Conservation (phyloP, 2,329 filamentous ascomycete genomes). For the Claviceps fusiformis region DNA sequence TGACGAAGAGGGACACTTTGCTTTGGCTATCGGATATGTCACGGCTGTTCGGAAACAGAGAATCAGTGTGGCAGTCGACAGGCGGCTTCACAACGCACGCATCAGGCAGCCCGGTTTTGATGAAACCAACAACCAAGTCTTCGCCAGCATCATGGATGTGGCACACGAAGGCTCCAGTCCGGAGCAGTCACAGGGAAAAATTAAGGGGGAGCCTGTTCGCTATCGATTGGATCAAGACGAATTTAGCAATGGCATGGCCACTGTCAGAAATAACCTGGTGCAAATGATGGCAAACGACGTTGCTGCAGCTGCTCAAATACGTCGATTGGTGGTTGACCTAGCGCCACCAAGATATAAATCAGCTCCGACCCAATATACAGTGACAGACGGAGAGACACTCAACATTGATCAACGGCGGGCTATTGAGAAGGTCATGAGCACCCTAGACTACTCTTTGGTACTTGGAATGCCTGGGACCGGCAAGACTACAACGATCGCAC, state of each 20-base stretch:
- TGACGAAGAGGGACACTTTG: constrained; percentile 89
- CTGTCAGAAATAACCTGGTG: constrained; percentile 84
- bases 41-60: constrained; percentile 59
- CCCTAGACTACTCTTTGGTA: constrained; percentile 90
- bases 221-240: constrained; percentile 96
- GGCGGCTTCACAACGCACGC: constrained; percentile 75
- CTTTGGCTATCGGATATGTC: constrained; percentile 83
- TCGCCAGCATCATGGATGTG: constrained; percentile 85
- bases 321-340: constrained; percentile 68
- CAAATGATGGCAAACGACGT: constrained; percentile 76
- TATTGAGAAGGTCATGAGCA: constrained; percentile 90
- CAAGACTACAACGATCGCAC: constrained; percentile 95
- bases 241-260: constrained; percentile 95
- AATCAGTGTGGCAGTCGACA: constrained; percentile 82
- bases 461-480: constrained; percentile 97
- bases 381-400: constrained; percentile 51
- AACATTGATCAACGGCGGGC: constrained; percentile 80
- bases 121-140: constrained; percentile 64
- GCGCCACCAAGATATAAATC: constrained; percentile 60
- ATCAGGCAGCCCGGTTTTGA: constrained; percentile 66
- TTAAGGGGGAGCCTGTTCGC: constrained; percentile 41
- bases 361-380: constrained; percentile 46
- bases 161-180: constrained; percentile 37
- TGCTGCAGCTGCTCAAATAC: constrained; percentile 57
- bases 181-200: constrained; percentile 37